Base-by-base conservation (phyloP, 2,329 filamentous ascomycete species). In the Beauveria scarabaeidicola region DNA sequence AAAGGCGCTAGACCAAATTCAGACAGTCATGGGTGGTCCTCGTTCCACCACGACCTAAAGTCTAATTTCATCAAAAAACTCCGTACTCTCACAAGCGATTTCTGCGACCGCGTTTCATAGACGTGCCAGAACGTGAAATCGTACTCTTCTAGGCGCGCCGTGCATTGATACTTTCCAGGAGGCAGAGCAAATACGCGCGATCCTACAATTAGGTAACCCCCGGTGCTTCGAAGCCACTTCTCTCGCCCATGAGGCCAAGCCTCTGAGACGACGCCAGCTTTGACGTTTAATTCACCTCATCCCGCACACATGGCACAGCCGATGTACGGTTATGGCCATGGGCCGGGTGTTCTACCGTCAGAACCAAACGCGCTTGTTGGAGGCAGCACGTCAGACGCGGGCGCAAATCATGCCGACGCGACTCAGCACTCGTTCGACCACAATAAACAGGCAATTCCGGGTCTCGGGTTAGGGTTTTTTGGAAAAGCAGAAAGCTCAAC, bases 381-480 rank as follows among this genome's bases (percentile, higher is more conserved):
- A 27, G 41, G 41, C 19, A 41, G 17, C 40, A 19, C 17, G 54
- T 38, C 25, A 21, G 46, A 19, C 5, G 6, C 25, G 0, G 38
- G 25, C 47, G 38, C 58, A 43, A 48, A 36, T 11, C 21, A 57
- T n/a, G 19, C 15, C 11, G 38, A 51, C 17, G 48, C 52, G 25
- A 48, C 55, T 11, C 61, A 50, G 19, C 41, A 51, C 23, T 48
- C 62, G 1, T 66, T 64, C 36, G 64, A 66, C 6, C 61, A 64
- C 9, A 64, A 58, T 32, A 58, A 62, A n/a, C 63, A 52, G 19
- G 64, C 65, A 50, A 69, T 69, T n/a, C 67, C 67, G 4, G 67
- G 67, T 10, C 63, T 69, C 9, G 63, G 65, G 10, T 63, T 66
- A 21, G 60, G 63, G n/a, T 52, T 48, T 27, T 61, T 57, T 6